Percentiles rank a stretch among this genome's conserved stretches.
phyloP scores from a whole-genome alignment of 1,284 basidiomycete species.

The Sporisorium scitamineum region DNA sequence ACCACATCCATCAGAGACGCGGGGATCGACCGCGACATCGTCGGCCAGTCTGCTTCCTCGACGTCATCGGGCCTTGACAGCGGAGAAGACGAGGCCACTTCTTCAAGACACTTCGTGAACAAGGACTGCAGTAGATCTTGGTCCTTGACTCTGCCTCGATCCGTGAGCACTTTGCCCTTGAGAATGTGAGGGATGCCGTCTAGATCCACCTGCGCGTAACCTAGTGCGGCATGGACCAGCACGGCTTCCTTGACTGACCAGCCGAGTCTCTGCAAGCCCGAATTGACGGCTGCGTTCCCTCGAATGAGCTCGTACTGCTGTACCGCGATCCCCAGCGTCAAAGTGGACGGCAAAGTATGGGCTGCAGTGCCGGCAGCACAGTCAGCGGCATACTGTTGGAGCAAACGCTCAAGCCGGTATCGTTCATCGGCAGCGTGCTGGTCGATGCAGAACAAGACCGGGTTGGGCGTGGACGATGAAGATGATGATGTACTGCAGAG shows the following conservation, averaged over 20 bases:
- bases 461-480: constrained; percentile 18
- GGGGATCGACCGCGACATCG: constrained; percentile 11
- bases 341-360: not conserved
- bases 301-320: constrained; percentile 23
- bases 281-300: not conserved
- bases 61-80: not conserved
- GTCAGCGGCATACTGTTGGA: constrained; percentile 76
- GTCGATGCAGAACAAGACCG: constrained; percentile 81
- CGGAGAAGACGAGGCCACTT: not conserved
- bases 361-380: constrained; percentile 12
- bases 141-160: constrained; percentile 23
- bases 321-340: constrained; percentile 23
- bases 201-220: constrained; percentile 40
- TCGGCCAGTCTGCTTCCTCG: constrained; percentile 11
- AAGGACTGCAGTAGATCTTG: not conserved
- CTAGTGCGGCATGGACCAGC: constrained; percentile 17
- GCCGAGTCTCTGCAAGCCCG: constrained; percentile 14
- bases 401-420: constrained; percentile 84
- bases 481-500: constrained; percentile 73
- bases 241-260: constrained; percentile 18
- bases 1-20: constrained; percentile 21
- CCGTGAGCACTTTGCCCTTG: constrained; percentile 13
- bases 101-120: constrained; percentile 19
- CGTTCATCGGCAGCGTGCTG: constrained; percentile 95
- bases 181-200: constrained; percentile 26